phyloP scores from a whole-genome alignment of 2,329 filamentous ascomycete genomes.

The Colletotrichum simmondsii region DNA sequence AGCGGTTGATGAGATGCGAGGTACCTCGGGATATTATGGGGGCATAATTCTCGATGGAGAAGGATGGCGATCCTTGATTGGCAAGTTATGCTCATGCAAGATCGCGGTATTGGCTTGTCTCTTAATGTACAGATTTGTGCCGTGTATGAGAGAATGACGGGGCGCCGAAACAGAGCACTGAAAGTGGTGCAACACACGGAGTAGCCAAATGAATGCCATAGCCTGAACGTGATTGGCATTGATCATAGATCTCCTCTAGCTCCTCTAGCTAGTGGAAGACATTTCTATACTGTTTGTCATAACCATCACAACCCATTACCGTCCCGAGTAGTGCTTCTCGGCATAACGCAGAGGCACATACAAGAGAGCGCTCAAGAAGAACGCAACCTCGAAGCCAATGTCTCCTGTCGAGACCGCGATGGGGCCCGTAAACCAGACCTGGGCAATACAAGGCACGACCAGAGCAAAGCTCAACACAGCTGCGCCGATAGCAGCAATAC shows the following conservation, averaged over 20 bases:
- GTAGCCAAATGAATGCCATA: background rate
- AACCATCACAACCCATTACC: background rate
- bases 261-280: too few relatives aligned
- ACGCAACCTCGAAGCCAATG: slow-evolving; percentile 73
- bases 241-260: too few relatives aligned
- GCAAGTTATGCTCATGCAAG: background rate
- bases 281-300: too few relatives aligned
- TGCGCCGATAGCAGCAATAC: slow-evolving; percentile 53
- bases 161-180: too few relatives aligned
- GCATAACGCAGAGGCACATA: slow-evolving; percentile 60
- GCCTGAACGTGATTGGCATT: background rate
- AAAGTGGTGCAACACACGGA: background rate
- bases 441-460: slow-evolving; percentile 69
- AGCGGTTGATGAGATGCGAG: too few relatives aligned
- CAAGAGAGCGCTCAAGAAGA: slow-evolving; percentile 59
- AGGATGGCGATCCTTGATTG: background rate
- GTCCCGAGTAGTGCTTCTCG: slow-evolving; percentile 49
- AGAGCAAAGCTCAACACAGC: slow-evolving; percentile 54
- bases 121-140: background rate
- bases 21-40: too few relatives aligned
- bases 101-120: background rate
- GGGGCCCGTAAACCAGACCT: slow-evolving; percentile 71
- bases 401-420: slow-evolving; percentile 70
- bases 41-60: too few relatives aligned
- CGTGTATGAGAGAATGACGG: too few relatives aligned